Evolutionary conservation across 2,329 filamentous ascomycete species (phyloP).

Genomic region (Cercospora zeina): DNA sequence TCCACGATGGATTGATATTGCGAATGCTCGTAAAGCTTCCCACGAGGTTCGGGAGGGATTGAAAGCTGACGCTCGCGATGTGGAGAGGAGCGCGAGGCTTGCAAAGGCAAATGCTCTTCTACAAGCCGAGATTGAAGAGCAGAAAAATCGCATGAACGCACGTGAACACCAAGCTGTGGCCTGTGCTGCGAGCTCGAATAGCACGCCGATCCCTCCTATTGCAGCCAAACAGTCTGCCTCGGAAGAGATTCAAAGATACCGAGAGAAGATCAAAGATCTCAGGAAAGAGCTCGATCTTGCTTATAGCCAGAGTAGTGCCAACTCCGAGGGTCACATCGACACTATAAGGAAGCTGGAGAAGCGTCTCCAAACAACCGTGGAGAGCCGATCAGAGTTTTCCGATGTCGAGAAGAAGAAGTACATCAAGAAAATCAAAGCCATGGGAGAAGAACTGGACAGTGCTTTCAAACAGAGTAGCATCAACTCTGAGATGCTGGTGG

Average conservation of each 20-base stretch:
- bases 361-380: conserved; percentile 24
- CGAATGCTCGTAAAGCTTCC: conserved; percentile 30
- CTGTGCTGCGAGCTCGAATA: conserved; percentile 20
- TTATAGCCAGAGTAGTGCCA: conserved; percentile 32
- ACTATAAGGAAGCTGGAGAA: conserved; percentile 28
- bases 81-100: conserved; percentile 27
- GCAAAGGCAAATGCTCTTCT: conserved; percentile 33
- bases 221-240: conserved; percentile 21
- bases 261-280: conserved; percentile 29
- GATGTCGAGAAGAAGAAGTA: conserved; percentile 24
- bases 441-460: conserved; percentile 28
- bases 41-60: conserved; percentile 22
- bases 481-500: conserved; percentile 26
- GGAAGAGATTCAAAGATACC: conserved; percentile 26
- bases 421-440: conserved; percentile 25
- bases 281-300: conserved; percentile 30
- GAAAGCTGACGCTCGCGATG: conserved; percentile 22
- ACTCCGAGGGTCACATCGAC: conserved; percentile 28
- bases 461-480: conserved; percentile 29
- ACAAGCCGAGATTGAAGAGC: conserved; percentile 34
- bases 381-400: conserved; percentile 12
- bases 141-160: conserved; percentile 33
- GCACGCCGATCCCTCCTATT: conserved; percentile 18
- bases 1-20: conserved; percentile 33
- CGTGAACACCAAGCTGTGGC: conserved; percentile 29